Percentiles rank a stretch among this genome's conserved stretches.
Conservation (phyloP, 1,284 basidiomycete species). For the Abortiporus biennis region DNA sequence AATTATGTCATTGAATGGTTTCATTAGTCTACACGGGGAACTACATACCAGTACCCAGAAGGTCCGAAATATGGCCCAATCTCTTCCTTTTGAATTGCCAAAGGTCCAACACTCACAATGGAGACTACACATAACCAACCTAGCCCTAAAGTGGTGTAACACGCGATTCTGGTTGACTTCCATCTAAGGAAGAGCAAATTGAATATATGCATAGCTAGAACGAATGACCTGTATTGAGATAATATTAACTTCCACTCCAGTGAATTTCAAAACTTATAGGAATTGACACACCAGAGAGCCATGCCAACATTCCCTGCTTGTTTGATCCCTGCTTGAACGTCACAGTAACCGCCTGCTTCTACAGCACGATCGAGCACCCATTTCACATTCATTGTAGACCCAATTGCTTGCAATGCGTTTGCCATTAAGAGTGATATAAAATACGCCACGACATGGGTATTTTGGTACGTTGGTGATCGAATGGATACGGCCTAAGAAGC, state of each 20-base stretch:
- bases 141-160: constrained; percentile 22
- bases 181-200: constrained; percentile 34
- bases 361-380: constrained; percentile 34
- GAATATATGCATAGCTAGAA: constrained; percentile 35
- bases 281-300: constrained; percentile 29
- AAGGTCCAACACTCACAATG: constrained; percentile 31
- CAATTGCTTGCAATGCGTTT: constrained; percentile 36
- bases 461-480: constrained; percentile 16
- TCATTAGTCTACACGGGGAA: neutral
- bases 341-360: constrained; percentile 28
- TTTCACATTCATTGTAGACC: constrained; percentile 31
- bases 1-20: neutral
- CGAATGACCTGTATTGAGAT: constrained; percentile 34
- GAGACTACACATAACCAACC: constrained; percentile 31
- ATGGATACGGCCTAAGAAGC: constrained; percentile 14
- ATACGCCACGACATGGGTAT: constrained; percentile 27
- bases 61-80: constrained; percentile 37
- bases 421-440: constrained; percentile 34
- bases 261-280: neutral
- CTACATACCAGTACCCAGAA: constrained; percentile 33
- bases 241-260: too few species aligned
- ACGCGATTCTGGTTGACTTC: constrained; percentile 16
- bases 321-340: constrained; percentile 36
- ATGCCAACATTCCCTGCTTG: constrained; percentile 38
- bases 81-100: constrained; percentile 25